These are phyloP conservation scores for Hemisphaericaspora subhashii DNA, from an alignment of 1,139 yeast genomes.

Conservation along the genomic window DNA sequence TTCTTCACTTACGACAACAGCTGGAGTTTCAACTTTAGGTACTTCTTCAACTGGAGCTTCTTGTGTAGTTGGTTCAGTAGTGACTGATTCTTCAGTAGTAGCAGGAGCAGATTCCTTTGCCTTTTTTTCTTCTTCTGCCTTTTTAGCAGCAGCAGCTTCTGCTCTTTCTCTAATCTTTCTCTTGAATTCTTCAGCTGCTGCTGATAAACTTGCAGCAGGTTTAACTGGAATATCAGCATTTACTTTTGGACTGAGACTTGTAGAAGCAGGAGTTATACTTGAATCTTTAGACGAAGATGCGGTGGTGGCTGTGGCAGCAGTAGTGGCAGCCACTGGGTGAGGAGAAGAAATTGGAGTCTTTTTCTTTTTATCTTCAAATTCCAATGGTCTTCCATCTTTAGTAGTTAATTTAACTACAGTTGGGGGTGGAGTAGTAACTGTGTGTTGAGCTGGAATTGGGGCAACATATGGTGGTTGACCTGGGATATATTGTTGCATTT, in stretches of 20 bases:
- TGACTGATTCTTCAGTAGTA: conserved; percentile 6
- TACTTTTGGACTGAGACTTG: conserved; percentile 5
- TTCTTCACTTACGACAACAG: background rate
- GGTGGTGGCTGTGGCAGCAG: conserved; percentile 20
- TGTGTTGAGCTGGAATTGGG: conserved; percentile 14
- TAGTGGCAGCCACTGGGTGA: conserved; percentile 16
- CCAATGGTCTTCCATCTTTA: conserved; percentile 48
- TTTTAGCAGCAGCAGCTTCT: conserved; percentile 9
- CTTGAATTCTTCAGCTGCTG: conserved; percentile 19
- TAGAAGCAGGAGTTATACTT: conserved; percentile 12
- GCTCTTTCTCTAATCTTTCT: conserved; percentile 17
- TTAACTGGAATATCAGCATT: conserved; percentile 14
- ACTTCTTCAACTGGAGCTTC: conserved; percentile 7
- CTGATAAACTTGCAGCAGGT: conserved; percentile 9
- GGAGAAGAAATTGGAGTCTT: conserved; percentile 20
- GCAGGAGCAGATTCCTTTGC: conserved; percentile 11
- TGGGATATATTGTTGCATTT: conserved; percentile 14
- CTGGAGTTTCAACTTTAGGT: conserved; percentile 3
- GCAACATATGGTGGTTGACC: conserved; percentile 10
- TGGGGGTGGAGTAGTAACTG: conserved; percentile 16
- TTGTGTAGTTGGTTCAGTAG: conserved; percentile 7
- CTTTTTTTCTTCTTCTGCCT: conserved; percentile 9
- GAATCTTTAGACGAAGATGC: conserved; percentile 17
- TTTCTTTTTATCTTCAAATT: conserved; percentile 46
- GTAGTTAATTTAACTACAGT: conserved; percentile 41